phyloP scores from a whole-genome alignment of 2,329 filamentous ascomycete species.

The Talaromyces sp. region DNA sequence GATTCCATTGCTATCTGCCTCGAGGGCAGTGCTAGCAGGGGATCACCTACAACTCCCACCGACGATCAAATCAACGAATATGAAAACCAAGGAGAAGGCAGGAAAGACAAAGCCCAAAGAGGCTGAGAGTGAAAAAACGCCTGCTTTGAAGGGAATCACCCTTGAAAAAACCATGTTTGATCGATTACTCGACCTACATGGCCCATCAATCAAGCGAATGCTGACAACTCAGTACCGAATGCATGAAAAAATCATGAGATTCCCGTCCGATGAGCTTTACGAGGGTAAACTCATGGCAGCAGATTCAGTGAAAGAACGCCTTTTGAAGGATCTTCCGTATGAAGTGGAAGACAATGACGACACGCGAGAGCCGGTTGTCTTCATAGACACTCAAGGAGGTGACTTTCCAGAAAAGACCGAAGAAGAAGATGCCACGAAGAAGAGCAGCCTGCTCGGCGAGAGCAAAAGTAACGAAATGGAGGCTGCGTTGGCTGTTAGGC shows the following conservation, averaged over 20 bases:
- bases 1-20: constrained; percentile 74
- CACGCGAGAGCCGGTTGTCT: constrained; percentile 79
- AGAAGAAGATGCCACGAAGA: constrained; percentile 58
- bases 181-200: constrained; percentile 75
- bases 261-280: constrained; percentile 86
- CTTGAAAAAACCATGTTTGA: constrained; percentile 94
- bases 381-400: constrained; percentile 94
- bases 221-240: constrained; percentile 96
- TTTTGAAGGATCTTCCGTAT: constrained; percentile 75
- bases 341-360: constrained; percentile 76
- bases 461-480: constrained; percentile 94
- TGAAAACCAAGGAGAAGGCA: constrained; percentile 27
- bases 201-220: constrained; percentile 82
- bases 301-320: constrained; percentile 66
- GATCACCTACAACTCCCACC: constrained; percentile 93
- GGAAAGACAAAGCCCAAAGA: constrained; percentile 35
- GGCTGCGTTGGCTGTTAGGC: constrained; percentile 70
- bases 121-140: constrained; percentile 29
- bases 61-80: constrained; percentile 72
- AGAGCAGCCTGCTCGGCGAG: constrained; percentile 55
- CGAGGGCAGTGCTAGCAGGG: constrained; percentile 86
- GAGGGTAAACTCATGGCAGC: constrained; percentile 75
- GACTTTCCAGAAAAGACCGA: constrained; percentile 81
- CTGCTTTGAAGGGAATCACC: constrained; percentile 45
- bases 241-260: constrained; percentile 93